A percentile compares a stretch with the other conserved stretches of the same genome.
phyloP scores from a whole-genome alignment of 148 eudicot genomes.

The Camellia japonica region DNA sequence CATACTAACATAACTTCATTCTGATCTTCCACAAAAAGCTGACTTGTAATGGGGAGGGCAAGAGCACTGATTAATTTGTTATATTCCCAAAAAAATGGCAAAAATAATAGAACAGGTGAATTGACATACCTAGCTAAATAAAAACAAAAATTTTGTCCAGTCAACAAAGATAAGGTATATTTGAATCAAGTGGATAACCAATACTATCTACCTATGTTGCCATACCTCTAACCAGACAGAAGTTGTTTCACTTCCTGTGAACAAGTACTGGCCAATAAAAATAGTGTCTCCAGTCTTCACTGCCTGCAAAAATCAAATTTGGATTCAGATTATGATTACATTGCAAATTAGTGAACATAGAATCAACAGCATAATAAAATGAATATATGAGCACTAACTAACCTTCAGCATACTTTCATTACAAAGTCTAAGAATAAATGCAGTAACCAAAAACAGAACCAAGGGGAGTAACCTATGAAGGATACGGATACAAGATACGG shows the following conservation, averaged over 20 bases:
- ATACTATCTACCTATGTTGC: neutral
- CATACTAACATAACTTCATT: neutral
- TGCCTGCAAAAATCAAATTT: conserved; percentile 32
- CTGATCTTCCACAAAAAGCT: neutral
- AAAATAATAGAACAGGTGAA: conserved; percentile 1
- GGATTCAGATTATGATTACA: neutral
- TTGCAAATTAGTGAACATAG: neutral
- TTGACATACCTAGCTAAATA: neutral
- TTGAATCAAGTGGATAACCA: neutral
- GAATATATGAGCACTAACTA: neutral
- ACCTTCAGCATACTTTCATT: neutral
- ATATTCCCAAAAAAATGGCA: neutral
- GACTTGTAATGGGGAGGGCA: neutral
- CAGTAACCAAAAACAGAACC: neutral
- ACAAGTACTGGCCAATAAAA: conserved; percentile 57
- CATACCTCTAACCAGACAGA: conserved; percentile 65
- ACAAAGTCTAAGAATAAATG: neutral
- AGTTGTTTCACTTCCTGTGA: conserved; percentile 59
- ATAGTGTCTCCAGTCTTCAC: conserved; percentile 56
- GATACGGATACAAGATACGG: too few species aligned
- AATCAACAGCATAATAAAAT: neutral
- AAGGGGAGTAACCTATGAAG: too few species aligned
- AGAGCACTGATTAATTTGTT: neutral
- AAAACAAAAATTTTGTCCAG: neutral
- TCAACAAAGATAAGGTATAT: neutral